Conservation (phyloP, 768 basidiomycete genomes). For the Floccularia luteovirens region DNA sequence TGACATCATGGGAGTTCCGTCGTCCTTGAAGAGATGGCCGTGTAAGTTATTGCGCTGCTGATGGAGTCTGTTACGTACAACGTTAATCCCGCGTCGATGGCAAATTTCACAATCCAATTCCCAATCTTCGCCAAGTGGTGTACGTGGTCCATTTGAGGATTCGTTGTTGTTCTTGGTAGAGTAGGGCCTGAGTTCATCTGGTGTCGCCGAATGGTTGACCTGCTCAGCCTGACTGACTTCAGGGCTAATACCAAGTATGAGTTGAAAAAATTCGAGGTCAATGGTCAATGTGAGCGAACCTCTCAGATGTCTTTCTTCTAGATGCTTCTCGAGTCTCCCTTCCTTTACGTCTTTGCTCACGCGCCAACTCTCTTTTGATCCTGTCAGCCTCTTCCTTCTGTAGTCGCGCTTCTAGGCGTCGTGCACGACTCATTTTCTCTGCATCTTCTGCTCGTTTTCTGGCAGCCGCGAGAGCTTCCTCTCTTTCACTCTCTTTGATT, state of each 20-base stretch:
- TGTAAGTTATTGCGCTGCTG: conserved; percentile 4
- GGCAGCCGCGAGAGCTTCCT: conserved; percentile 59
- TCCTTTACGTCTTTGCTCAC: conserved; percentile 46
- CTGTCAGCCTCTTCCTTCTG: conserved; percentile 53
- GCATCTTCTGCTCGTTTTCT: conserved; percentile 56
- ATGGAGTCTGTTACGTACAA: conserved; percentile 40
- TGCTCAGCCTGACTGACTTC: too few relatives aligned
- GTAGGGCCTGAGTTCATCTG: conserved; percentile 7
- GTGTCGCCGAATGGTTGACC: too few relatives aligned
- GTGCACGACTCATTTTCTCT: conserved; percentile 58
- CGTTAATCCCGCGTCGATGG: conserved; percentile 59
- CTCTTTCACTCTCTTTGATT: conserved; percentile 70
- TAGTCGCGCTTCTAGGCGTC: conserved; percentile 47
- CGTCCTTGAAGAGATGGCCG: too few relatives aligned
- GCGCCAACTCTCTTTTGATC: conserved; percentile 45
- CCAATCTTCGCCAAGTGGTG: conserved; percentile 64
- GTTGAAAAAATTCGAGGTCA: too few relatives aligned
- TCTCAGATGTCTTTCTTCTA: conserved; percentile 12
- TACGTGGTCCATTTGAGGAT: conserved; percentile 37
- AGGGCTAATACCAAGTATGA: too few relatives aligned
- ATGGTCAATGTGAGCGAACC: not conserved
- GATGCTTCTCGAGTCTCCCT: conserved; percentile 34
- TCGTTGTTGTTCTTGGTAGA: too few relatives aligned
- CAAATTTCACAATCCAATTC: conserved; percentile 88
- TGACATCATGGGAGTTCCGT: conserved; percentile 70